Evolutionary conservation across 176 grass and related monocot species (phyloP).

Genomic region (Luzula sylvatica): DNA sequence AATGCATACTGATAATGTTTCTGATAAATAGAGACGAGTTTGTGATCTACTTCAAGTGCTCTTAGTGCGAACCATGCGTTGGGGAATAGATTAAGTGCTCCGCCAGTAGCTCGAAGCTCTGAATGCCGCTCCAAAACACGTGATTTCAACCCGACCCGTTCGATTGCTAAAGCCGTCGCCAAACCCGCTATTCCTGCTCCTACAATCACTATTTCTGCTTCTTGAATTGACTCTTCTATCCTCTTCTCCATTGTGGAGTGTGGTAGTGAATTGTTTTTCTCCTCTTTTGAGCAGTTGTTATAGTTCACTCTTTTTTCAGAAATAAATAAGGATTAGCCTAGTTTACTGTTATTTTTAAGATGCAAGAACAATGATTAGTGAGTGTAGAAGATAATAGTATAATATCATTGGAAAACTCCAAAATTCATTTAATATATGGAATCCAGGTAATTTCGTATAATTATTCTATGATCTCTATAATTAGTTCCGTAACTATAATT

Average conservation of each 20-base stretch:
- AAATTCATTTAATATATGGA: too few relatives aligned
- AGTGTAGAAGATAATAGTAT: too few relatives aligned
- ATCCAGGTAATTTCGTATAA: too few relatives aligned
- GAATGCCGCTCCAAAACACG: slow-evolving; percentile 47
- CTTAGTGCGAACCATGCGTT: slow-evolving; percentile 57
- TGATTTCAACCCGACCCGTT: slow-evolving; percentile 2
- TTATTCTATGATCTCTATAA: too few relatives aligned
- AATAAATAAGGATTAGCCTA: too few relatives aligned
- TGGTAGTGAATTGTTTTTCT: too few relatives aligned
- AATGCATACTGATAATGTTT: neutral
- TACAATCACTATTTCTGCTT: slow-evolving; percentile 41
- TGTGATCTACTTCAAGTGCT: slow-evolving; percentile 46
- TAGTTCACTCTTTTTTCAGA: too few relatives aligned
- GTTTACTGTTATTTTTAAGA: too few relatives aligned
- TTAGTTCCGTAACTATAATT: too few relatives aligned
- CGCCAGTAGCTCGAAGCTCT: slow-evolving; percentile 32
- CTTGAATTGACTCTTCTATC: slow-evolving; percentile 4
- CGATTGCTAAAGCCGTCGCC: slow-evolving; percentile 37
- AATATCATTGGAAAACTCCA: too few relatives aligned
- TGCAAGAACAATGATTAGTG: too few relatives aligned
- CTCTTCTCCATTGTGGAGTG: neutral
- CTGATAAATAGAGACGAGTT: slow-evolving; percentile 11
- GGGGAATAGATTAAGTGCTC: slow-evolving; percentile 34
- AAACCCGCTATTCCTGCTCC: slow-evolving; percentile 62
- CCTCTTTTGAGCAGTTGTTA: too few relatives aligned